Evolutionary conservation across 495 filamentous ascomycete genomes (phyloP).

Genomic region (Penicillium argentinense): DNA sequence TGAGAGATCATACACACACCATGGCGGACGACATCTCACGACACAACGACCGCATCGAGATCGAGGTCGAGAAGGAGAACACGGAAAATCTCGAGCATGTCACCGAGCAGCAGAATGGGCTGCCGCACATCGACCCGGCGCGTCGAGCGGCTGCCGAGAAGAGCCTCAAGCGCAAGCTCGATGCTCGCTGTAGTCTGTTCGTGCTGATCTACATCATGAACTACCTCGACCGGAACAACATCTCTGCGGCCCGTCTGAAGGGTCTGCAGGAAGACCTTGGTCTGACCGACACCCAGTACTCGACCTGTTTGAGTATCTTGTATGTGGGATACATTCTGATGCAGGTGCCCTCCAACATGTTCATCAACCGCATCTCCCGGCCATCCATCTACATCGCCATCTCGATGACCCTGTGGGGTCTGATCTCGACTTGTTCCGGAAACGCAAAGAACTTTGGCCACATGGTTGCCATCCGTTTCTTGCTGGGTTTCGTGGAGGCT

Average conservation of each 20-base stretch:
- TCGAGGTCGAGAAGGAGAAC: slow-evolving; percentile 22
- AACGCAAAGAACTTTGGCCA: slow-evolving; percentile 54
- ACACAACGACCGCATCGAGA: slow-evolving; percentile 13
- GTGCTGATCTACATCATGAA: slow-evolving; percentile 39
- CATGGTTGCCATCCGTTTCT: slow-evolving; percentile 63
- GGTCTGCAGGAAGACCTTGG: slow-evolving; percentile 50
- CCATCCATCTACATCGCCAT: slow-evolving; percentile 63
- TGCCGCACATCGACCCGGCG: slow-evolving; percentile 24
- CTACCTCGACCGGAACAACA: slow-evolving; percentile 53
- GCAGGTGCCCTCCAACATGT: slow-evolving; percentile 39
- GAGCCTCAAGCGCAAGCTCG: slow-evolving; percentile 32
- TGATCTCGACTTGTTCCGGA: slow-evolving; percentile 60
- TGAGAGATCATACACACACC: slow-evolving; percentile 4
- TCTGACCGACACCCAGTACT: slow-evolving; percentile 48
- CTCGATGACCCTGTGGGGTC: slow-evolving; percentile 65
- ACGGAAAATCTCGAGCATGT: slow-evolving; percentile 25
- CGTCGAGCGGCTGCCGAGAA: slow-evolving; percentile 28
- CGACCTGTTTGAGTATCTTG: slow-evolving; percentile 62
- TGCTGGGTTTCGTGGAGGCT: slow-evolving; percentile 61
- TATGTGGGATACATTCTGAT: slow-evolving; percentile 58
- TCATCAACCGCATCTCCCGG: slow-evolving; percentile 42
- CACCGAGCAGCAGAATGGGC: slow-evolving; percentile 10
- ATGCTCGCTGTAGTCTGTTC: slow-evolving; percentile 31
- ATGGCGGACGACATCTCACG: slow-evolving; percentile 27
- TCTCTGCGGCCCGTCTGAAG: slow-evolving; percentile 49